Evolutionary conservation across 2,329 filamentous ascomycete genomes (phyloP).

Genomic region (Xylariaceae sp.): DNA sequence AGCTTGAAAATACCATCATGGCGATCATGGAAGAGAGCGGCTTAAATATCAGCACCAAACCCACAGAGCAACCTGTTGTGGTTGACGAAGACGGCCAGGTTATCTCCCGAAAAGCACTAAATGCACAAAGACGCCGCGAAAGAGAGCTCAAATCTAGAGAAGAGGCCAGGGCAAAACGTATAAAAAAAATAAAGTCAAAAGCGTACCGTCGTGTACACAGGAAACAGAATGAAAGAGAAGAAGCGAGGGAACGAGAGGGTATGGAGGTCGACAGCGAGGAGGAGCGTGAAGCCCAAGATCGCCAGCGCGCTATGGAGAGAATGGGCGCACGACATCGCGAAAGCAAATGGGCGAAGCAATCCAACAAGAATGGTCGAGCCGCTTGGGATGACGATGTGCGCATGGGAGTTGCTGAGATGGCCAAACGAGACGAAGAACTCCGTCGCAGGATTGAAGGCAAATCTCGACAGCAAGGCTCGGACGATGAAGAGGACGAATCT

Average conservation of each 20-base stretch:
- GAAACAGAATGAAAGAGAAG: conserved; percentile 58
- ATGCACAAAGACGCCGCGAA: conserved; percentile 71
- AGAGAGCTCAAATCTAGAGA: conserved; percentile 86
- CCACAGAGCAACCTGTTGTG: conserved; percentile 58
- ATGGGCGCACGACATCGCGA: conserved; percentile 83
- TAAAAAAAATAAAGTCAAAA: conserved; percentile 99
- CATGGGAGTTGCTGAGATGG: conserved; percentile 73
- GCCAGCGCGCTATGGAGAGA: conserved; percentile 74
- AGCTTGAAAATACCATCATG: conserved; percentile 81
- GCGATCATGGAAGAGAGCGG: conserved; percentile 88
- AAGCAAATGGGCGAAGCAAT: conserved; percentile 86
- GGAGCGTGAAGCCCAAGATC: conserved; percentile 62
- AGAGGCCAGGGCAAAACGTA: conserved; percentile 80
- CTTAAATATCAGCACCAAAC: conserved; percentile 53
- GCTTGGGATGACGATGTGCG: conserved; percentile 88
- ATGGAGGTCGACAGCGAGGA: conserved; percentile 62
- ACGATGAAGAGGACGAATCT: conserved; percentile 43
- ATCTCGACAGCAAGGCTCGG: conserved; percentile 20
- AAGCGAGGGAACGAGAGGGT: conserved; percentile 49
- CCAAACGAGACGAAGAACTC: conserved; percentile 76
- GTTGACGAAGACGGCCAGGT: conserved; percentile 69
- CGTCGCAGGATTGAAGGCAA: conserved; percentile 75
- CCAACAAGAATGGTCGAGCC: conserved; percentile 72
- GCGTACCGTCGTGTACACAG: conserved; percentile 88
- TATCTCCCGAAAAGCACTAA: conserved; percentile 65